These are phyloP conservation scores for Trichocomaceae sp. DNA, from an alignment of 2,329 filamentous ascomycete genomes.

Conservation along the genomic window DNA sequence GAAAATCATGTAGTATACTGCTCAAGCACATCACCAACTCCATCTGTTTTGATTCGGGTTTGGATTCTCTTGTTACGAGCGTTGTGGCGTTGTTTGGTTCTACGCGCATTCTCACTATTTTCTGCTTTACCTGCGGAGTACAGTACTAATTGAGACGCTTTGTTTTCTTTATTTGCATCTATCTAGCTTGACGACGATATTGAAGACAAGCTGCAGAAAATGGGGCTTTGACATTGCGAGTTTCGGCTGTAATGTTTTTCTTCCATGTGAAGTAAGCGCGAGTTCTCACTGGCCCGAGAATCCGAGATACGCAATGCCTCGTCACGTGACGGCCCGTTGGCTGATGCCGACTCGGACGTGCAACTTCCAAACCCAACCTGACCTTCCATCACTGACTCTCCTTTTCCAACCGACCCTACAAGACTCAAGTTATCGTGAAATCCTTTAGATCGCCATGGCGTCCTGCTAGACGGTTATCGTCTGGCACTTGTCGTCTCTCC, in stretches of 20 bases:
- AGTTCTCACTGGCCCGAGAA: constrained; percentile 36
- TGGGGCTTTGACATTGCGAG: constrained; percentile 21
- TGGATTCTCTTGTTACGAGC: constrained; percentile 1
- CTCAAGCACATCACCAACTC: neutral
- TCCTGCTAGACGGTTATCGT: constrained; percentile 40
- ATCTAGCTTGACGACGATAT: constrained; percentile 6
- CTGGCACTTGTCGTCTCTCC: constrained; percentile 37
- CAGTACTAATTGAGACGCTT: constrained; percentile 1
- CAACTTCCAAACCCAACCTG: constrained; percentile 18
- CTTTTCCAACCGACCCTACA: constrained; percentile 9
- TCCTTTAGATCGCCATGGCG: constrained; percentile 15
- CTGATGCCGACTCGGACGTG: too few relatives aligned
- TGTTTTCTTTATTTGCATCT: neutral
- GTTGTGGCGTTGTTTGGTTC: constrained; percentile 25
- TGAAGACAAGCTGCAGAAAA: constrained; percentile 20
- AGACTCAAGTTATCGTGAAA: neutral
- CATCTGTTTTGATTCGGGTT: constrained; percentile 6
- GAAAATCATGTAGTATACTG: constrained; percentile 67
- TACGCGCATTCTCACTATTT: neutral
- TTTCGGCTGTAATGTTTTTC: constrained; percentile 14
- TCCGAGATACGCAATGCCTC: constrained; percentile 14
- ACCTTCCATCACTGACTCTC: constrained; percentile 14
- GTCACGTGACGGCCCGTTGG: constrained; percentile 32
- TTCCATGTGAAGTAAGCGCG: constrained; percentile 31
- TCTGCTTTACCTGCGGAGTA: neutral